Evolutionary conservation across 148 eudicot species (phyloP).

Genomic region (Cornus suecica): DNA sequence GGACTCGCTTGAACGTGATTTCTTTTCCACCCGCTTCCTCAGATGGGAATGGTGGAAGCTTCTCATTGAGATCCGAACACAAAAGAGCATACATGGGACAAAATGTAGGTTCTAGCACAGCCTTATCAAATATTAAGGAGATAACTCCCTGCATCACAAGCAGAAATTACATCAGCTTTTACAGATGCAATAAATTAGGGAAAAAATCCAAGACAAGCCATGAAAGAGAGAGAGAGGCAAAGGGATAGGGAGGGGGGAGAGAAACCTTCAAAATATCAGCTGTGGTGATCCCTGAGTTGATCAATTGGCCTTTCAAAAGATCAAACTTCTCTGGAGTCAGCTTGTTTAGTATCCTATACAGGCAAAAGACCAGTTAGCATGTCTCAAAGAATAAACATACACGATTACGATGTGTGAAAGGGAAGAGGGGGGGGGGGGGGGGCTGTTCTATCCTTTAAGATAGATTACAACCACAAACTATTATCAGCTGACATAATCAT

Average conservation of each 20-base stretch:
- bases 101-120: slow-evolving; percentile 80
- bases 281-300: slow-evolving; percentile 75
- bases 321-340: slow-evolving; percentile 87
- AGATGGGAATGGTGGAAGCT: slow-evolving; percentile 69
- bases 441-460: neutral
- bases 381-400: neutral
- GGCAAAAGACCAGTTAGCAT: neutral
- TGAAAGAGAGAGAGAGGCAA: neutral
- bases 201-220: neutral
- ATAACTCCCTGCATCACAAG: slow-evolving; percentile 57
- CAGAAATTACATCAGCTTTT: neutral
- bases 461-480: too few relatives aligned
- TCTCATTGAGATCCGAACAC: slow-evolving; percentile 68
- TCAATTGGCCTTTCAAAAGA: slow-evolving; percentile 71
- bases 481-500: too few relatives aligned
- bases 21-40: slow-evolving; percentile 70
- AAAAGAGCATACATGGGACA: slow-evolving; percentile 79
- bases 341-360: slow-evolving; percentile 76
- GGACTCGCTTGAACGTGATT: slow-evolving; percentile 72
- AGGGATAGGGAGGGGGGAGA: neutral
- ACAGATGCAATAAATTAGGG: neutral
- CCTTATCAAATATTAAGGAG: slow-evolving; percentile 80
- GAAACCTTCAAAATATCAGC: slow-evolving; percentile 78
- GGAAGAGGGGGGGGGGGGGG: neutral
- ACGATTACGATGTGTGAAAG: too few relatives aligned